These are phyloP conservation scores for Candida methanosorbosa DNA, from an alignment of 805 yeast genomes.

Conservation along the genomic window DNA sequence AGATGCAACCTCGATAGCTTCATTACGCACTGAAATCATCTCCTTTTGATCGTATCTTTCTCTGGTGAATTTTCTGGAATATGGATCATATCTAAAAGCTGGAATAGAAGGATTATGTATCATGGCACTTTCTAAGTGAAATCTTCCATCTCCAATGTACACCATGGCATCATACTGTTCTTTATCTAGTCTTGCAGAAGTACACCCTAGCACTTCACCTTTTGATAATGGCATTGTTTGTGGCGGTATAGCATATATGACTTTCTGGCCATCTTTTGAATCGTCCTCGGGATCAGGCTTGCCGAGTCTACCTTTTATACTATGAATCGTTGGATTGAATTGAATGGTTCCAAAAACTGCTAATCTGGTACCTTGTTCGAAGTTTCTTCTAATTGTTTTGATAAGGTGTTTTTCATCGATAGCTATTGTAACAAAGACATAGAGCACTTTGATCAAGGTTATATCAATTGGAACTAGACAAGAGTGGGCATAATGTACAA, in stretches of 20 bases:
- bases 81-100: constrained; percentile 93
- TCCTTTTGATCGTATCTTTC: constrained; percentile 86
- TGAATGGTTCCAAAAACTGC: constrained; percentile 95
- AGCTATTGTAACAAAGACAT: constrained; percentile 87
- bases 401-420: constrained; percentile 79
- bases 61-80: constrained; percentile 80
- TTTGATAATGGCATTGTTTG: constrained; percentile 88
- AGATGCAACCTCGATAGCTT: constrained; percentile 61
- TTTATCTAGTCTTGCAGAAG: constrained; percentile 71
- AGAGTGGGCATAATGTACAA: constrained; percentile 95
- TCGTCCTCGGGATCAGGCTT: constrained; percentile 17
- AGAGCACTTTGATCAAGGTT: constrained; percentile 84
- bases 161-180: constrained; percentile 70
- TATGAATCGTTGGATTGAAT: constrained; percentile 90
- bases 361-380: constrained; percentile 50
- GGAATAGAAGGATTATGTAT: constrained; percentile 91
- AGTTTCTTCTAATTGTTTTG: constrained; percentile 67
- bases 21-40: constrained; percentile 62
- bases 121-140: constrained; percentile 94
- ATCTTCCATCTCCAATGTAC: constrained; percentile 93
- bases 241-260: constrained; percentile 68
- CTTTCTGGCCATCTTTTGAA: constrained; percentile 19
- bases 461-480: constrained; percentile 94
- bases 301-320: constrained; percentile 53
- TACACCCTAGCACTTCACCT: constrained; percentile 95